Evolutionary conservation across 2,329 filamentous ascomycete species (phyloP).

Genomic region (Nannizziopsis arthrosporioides): DNA sequence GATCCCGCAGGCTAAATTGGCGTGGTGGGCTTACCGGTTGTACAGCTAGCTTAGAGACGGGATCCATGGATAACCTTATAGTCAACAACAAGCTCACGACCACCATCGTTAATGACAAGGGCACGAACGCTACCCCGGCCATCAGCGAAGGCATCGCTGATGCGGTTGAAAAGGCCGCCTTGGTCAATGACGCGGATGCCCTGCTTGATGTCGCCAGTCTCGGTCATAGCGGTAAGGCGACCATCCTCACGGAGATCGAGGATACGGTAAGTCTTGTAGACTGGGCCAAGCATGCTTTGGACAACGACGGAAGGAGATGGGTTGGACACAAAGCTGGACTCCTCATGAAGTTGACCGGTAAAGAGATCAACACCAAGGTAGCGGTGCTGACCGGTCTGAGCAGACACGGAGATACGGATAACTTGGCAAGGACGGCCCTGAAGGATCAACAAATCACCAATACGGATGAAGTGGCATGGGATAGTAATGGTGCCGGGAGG

Average conservation of each 20-base stretch:
- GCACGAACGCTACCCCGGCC: constrained; percentile 90
- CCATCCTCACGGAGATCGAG: constrained; percentile 85
- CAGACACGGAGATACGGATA: constrained; percentile 97
- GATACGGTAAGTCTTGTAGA: constrained; percentile 99
- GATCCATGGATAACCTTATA: constrained; percentile 92
- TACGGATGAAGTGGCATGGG: constrained; percentile 98
- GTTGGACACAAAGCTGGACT: constrained; percentile 96
- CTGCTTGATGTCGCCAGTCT: constrained; percentile 98
- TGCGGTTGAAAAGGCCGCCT: constrained; percentile 72
- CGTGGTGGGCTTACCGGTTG: not conserved
- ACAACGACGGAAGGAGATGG: constrained; percentile 91
- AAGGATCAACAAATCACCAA: constrained; percentile 96
- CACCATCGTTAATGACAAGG: constrained; percentile 87
- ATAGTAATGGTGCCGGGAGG: constrained; percentile 84
- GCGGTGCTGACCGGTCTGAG: constrained; percentile 97
- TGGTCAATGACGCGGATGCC: constrained; percentile 86
- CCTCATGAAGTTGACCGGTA: constrained; percentile 98
- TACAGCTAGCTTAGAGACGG: constrained; percentile 41
- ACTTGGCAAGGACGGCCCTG: constrained; percentile 99
- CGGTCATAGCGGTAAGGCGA: constrained; percentile 88
- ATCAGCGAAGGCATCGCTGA: constrained; percentile 73
- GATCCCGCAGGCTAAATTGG: not conserved
- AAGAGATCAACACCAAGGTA: constrained; percentile 99
- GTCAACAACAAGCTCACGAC: constrained; percentile 91
- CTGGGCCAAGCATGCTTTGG: constrained; percentile 97